These are phyloP conservation scores for Didymella pomorum DNA, from an alignment of 2,329 filamentous ascomycete species.

Conservation along the genomic window DNA sequence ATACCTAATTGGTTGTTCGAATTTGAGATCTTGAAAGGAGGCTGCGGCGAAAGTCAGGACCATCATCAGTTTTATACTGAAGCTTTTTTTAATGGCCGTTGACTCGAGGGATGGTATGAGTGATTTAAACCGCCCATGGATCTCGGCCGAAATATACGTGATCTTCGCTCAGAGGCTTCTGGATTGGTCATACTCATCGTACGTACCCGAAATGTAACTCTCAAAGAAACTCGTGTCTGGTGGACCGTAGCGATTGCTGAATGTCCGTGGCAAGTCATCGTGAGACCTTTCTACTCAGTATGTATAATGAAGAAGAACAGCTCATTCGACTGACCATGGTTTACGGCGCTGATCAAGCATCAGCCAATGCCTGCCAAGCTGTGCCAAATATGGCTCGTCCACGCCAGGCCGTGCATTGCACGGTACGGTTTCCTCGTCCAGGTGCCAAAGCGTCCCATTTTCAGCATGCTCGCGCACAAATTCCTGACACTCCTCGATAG, in stretches of 20 bases:
- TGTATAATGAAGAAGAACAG: background rate
- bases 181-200: background rate
- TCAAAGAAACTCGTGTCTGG: constrained; percentile 1
- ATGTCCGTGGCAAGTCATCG: background rate
- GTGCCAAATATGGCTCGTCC: constrained; percentile 19
- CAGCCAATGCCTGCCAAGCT: constrained; percentile 16
- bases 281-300: background rate
- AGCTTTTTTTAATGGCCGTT: too few species aligned
- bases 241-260: constrained; percentile 1
- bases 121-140: too few species aligned
- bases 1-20: too few species aligned
- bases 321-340: constrained; percentile 19
- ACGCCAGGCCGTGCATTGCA: constrained; percentile 19
- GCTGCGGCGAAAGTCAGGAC: too few species aligned
- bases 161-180: background rate
- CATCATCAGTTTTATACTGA: too few species aligned
- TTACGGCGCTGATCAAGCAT: constrained; percentile 19
- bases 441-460: constrained; percentile 46
- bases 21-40: too few species aligned
- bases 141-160: too few species aligned
- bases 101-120: too few species aligned
- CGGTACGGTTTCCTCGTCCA: constrained; percentile 18
- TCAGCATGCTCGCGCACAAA: constrained; percentile 55
- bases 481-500: constrained; percentile 50
- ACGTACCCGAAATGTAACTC: constrained; percentile 1